Conservation (phyloP, 768 basidiomycete species). For the Clitopilus hobsonii region DNA sequence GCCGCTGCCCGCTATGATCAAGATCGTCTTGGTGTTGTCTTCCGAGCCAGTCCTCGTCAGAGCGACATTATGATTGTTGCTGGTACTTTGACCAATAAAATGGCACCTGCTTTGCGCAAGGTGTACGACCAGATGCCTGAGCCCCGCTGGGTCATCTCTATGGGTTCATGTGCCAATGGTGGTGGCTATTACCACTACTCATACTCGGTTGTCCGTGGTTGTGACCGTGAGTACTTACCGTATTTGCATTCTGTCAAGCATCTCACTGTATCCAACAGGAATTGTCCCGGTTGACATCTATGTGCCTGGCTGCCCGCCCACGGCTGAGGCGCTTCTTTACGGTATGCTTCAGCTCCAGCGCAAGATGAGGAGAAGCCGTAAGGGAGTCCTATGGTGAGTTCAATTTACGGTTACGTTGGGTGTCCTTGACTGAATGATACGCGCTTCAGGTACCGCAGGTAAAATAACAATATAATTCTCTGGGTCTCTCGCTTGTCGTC, state of each 20-base stretch:
- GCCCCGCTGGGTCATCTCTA: constrained; percentile 98
- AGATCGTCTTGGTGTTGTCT: constrained; percentile 94
- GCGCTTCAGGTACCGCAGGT: constrained; percentile 52
- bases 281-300: constrained; percentile 99
- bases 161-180: constrained; percentile 99
- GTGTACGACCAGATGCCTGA: constrained; percentile 99
- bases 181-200: constrained; percentile 98
- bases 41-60: constrained; percentile 98
- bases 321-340: constrained; percentile 95
- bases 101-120: constrained; percentile 96
- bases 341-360: constrained; percentile 96
- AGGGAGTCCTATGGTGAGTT: constrained; percentile 80
- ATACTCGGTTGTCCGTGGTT: constrained; percentile 97
- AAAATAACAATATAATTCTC: constrained; percentile 10
- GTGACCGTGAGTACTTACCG: constrained; percentile 69
- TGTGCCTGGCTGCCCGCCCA: constrained; percentile 92
- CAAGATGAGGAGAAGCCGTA: constrained; percentile 89
- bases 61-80: constrained; percentile 99
- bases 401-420: not conserved
- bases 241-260: constrained; percentile 2
- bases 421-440: constrained; percentile 3
- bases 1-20: constrained; percentile 98
- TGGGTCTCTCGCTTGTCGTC: not conserved
- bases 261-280: constrained; percentile 36
- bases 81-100: constrained; percentile 98